Percentiles rank a stretch among this genome's conserved stretches.
Evolutionary conservation across 1,139 yeast species (phyloP).

Genomic region (Pichia sp.): DNA sequence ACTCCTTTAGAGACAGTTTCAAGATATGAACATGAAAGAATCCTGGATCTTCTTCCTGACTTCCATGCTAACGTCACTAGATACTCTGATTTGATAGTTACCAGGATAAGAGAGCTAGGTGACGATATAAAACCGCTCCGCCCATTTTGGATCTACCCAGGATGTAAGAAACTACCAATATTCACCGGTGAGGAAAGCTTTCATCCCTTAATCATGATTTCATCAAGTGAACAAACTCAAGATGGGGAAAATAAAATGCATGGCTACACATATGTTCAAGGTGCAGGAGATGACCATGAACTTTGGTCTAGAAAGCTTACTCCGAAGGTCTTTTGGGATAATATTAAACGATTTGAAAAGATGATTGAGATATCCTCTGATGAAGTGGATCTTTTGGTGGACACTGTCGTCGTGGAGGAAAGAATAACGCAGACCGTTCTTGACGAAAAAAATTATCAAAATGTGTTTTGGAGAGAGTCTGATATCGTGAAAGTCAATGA

Average conservation of each 20-base stretch:
- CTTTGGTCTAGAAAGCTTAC: slow-evolving; percentile 62
- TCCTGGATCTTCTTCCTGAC: slow-evolving; percentile 39
- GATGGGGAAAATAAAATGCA: slow-evolving; percentile 42
- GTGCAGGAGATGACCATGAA: slow-evolving; percentile 93
- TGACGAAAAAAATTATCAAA: not conserved
- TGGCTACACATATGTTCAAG: slow-evolving; percentile 67
- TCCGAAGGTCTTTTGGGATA: slow-evolving; percentile 53
- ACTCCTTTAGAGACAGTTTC: slow-evolving; percentile 54
- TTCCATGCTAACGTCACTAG: slow-evolving; percentile 42
- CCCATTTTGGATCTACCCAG: slow-evolving; percentile 71
- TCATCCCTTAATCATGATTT: slow-evolving; percentile 45
- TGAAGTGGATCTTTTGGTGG: slow-evolving; percentile 29
- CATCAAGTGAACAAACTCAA: slow-evolving; percentile 56
- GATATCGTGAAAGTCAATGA: slow-evolving; percentile 4
- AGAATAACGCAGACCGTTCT: slow-evolving; percentile 5
- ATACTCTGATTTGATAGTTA: slow-evolving; percentile 21
- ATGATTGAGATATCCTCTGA: slow-evolving; percentile 30
- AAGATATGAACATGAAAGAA: slow-evolving; percentile 48
- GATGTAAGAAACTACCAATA: slow-evolving; percentile 19
- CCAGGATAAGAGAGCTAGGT: not conserved
- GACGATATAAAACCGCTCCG: slow-evolving; percentile 34
- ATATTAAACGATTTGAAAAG: slow-evolving; percentile 30
- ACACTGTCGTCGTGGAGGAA: slow-evolving; percentile 10
- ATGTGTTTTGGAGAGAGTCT: slow-evolving; percentile 3
- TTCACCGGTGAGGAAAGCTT: slow-evolving; percentile 16